Conservation (phyloP, 805 yeast genomes). For the Candida ficus region DNA sequence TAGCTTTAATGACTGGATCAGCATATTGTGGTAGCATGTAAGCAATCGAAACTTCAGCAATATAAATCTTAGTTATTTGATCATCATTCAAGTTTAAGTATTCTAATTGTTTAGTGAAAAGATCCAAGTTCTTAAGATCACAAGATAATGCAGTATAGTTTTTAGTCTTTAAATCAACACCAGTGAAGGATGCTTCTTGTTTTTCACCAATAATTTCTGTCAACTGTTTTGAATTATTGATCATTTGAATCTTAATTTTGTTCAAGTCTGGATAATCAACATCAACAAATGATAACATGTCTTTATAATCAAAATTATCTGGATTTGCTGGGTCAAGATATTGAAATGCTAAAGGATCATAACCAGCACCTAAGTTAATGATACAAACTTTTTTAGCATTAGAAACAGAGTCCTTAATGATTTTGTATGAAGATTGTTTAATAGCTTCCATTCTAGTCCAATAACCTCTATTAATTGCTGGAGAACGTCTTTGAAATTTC, state of each 20-base stretch:
- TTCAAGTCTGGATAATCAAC: constrained; percentile 73
- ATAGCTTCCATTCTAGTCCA: constrained; percentile 78
- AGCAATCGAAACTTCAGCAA: constrained; percentile 81
- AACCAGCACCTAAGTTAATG: constrained; percentile 78
- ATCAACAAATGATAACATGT: constrained; percentile 52
- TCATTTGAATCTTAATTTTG: constrained; percentile 47
- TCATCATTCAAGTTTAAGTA: constrained; percentile 19
- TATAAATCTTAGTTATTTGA: constrained; percentile 46
- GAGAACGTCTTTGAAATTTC: constrained; percentile 63
- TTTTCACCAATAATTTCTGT: constrained; percentile 36
- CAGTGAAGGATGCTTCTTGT: constrained; percentile 11
- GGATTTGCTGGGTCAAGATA: constrained; percentile 31
- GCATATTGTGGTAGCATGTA: constrained; percentile 70
- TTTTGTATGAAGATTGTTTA: constrained; percentile 42
- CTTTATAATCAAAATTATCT: constrained; percentile 25
- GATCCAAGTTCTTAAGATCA: constrained; percentile 46
- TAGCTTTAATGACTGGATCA: constrained; percentile 50
- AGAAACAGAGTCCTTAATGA: constrained; percentile 30
- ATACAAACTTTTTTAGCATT: constrained; percentile 33
- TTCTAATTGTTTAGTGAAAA: constrained; percentile 29
- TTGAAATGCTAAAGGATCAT: constrained; percentile 56
- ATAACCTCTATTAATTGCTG: constrained; percentile 78
- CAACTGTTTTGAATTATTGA: constrained; percentile 43
- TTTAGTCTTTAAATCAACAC: constrained; percentile 31
- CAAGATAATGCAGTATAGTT: constrained; percentile 61